Conservation (phyloP, 2,329 filamentous ascomycete genomes). For the Chaetomiaceae sp. region DNA sequence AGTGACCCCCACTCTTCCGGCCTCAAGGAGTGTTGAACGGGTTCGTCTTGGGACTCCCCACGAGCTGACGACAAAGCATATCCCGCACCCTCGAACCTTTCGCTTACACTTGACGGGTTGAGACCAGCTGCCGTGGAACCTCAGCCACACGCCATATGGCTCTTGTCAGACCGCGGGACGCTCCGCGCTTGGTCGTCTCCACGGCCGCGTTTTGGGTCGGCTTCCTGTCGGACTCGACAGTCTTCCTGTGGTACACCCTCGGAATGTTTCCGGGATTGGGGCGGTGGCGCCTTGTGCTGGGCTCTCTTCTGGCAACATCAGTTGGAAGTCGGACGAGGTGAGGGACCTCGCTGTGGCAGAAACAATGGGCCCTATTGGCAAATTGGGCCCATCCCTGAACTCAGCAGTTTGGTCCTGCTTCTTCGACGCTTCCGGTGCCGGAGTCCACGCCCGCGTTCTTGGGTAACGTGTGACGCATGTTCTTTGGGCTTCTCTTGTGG, state of each 20-base stretch:
- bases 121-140: neutral
- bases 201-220: neutral
- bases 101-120: neutral
- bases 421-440: neutral
- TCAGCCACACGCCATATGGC: neutral
- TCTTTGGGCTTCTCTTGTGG: neutral
- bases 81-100: neutral
- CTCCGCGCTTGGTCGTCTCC: neutral
- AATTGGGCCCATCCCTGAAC: too few species aligned
- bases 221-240: neutral
- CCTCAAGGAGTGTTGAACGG: neutral
- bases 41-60: neutral
- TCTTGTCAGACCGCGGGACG: neutral
- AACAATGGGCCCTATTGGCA: neutral
- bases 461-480: neutral
- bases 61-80: neutral
- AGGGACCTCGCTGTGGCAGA: neutral
- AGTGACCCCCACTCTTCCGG: neutral
- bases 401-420: neutral
- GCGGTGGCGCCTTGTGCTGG: conserved; percentile 2
- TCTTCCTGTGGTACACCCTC: neutral
- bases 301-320: neutral
- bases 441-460: neutral
- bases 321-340: neutral
- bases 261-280: neutral